These are phyloP conservation scores for Candida morakotiae DNA, from an alignment of 805 yeast species.

Conservation along the genomic window DNA sequence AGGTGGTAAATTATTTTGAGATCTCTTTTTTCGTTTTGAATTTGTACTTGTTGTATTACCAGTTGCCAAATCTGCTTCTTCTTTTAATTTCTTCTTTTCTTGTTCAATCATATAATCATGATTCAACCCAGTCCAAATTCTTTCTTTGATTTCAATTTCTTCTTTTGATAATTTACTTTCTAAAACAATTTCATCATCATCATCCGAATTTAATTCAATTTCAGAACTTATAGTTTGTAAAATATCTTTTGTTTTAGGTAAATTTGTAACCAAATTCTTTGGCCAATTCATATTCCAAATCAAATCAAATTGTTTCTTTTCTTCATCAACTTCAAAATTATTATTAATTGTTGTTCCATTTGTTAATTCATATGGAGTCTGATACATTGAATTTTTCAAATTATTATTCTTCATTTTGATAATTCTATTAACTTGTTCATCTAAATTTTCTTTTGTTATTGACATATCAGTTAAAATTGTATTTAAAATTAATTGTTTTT, in stretches of 20 bases:
- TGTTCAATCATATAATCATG: slow-evolving; percentile 82
- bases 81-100: slow-evolving; percentile 76
- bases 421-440: slow-evolving; percentile 9
- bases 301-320: slow-evolving; percentile 19
- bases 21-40: slow-evolving; percentile 40
- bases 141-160: slow-evolving; percentile 70
- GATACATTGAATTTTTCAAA: slow-evolving; percentile 18
- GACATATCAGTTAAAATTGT: slow-evolving; percentile 8
- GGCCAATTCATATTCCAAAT: slow-evolving; percentile 20
- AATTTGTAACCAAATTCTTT: slow-evolving; percentile 43
- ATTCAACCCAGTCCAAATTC: slow-evolving; percentile 87
- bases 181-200: slow-evolving; percentile 77
- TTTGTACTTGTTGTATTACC: slow-evolving; percentile 51
- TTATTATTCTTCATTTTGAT: slow-evolving; percentile 12
- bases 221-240: slow-evolving; percentile 53
- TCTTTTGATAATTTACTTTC: slow-evolving; percentile 58
- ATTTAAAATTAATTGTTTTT: slow-evolving; percentile 7
- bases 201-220: slow-evolving; percentile 56
- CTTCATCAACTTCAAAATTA: slow-evolving; percentile 9
- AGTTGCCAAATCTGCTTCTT: slow-evolving; percentile 81
- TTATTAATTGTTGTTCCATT: slow-evolving; percentile 2
- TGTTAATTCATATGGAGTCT: slow-evolving; percentile 27
- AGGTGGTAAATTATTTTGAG: slow-evolving; percentile 11
- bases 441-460: slow-evolving; percentile 5
- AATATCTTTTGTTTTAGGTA: slow-evolving; percentile 58